These are phyloP conservation scores for Saraca asoca DNA, from an alignment of 331 rosid genomes.

Conservation along the genomic window DNA sequence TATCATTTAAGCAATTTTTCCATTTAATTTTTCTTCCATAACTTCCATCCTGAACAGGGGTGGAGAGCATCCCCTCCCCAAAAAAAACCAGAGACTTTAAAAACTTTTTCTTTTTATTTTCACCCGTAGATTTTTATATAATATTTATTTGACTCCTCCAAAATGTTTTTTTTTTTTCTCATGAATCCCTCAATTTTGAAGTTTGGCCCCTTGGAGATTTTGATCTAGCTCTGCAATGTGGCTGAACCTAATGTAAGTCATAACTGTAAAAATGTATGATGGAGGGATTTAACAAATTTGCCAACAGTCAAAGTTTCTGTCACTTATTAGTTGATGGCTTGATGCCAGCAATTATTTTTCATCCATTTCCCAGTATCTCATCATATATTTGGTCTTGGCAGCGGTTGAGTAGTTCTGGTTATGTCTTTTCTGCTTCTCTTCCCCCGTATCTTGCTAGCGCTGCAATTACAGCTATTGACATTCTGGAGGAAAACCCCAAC, in stretches of 20 bases:
- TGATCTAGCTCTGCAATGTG: too few relatives aligned
- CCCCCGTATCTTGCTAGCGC: constrained; percentile 97
- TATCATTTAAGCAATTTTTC: constrained; percentile 1
- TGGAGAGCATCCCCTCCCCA: too few relatives aligned
- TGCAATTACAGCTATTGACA: constrained; percentile 82
- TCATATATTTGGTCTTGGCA: constrained; percentile 44
- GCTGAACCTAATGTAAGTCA: not conserved
- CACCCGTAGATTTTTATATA: too few relatives aligned
- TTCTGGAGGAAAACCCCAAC: constrained; percentile 80
- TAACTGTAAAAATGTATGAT: constrained; percentile 15
- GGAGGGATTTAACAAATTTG: constrained; percentile 19
- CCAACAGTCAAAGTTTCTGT: not conserved
- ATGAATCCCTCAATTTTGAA: too few relatives aligned
- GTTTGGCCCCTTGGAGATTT: too few relatives aligned
- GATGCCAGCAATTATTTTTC: constrained; percentile 27
- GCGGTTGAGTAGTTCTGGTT: constrained; percentile 97
- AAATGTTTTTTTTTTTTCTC: too few relatives aligned
- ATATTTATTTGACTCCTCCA: too few relatives aligned
- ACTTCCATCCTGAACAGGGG: not conserved
- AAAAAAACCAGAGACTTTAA: too few relatives aligned
- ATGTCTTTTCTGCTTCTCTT: constrained; percentile 94
- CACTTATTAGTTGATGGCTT: constrained; percentile 24
- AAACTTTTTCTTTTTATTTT: too few relatives aligned
- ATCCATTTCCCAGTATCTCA: constrained; percentile 32
- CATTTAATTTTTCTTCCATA: constrained; percentile 4